A percentile compares a stretch with the other conserved stretches of the same genome.
Evolutionary conservation across 805 yeast species (phyloP).

Genomic region (Ogataea sp.): DNA sequence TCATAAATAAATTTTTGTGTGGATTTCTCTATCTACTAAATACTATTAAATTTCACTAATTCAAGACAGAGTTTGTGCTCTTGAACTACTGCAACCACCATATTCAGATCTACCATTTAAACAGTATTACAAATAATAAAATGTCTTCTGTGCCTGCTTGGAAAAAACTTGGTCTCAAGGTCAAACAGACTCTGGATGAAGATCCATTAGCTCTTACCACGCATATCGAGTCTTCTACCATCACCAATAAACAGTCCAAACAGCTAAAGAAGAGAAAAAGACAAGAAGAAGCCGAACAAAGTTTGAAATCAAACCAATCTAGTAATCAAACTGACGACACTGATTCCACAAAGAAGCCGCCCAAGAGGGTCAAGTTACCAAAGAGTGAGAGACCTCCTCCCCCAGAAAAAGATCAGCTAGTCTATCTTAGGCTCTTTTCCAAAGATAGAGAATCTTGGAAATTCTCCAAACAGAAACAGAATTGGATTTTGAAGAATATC

Average conservation of each 20-base stretch:
- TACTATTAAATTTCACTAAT: too few relatives aligned
- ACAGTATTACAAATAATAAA: background rate
- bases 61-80: too few relatives aligned
- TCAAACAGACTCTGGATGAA: conserved; percentile 35
- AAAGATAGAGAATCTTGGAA: conserved; percentile 63
- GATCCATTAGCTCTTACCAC: conserved; percentile 36
- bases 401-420: conserved; percentile 70
- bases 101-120: background rate
- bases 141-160: conserved; percentile 56
- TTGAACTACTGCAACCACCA: too few relatives aligned
- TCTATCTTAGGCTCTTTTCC: conserved; percentile 50
- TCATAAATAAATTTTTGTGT: background rate
- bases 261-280: conserved; percentile 27
- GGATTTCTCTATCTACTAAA: too few relatives aligned
- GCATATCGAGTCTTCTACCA: conserved; percentile 34
- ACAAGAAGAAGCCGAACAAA: conserved; percentile 10
- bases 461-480: conserved; percentile 80
- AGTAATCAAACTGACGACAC: conserved; percentile 17
- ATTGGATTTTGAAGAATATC: conserved; percentile 69
- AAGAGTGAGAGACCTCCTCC: conserved; percentile 61
- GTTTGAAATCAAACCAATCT: too few relatives aligned
- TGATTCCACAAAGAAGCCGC: conserved; percentile 46
- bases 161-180: conserved; percentile 68
- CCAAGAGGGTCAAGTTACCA: conserved; percentile 64
- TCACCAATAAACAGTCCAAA: conserved; percentile 36